Evolutionary conservation across 805 yeast species (phyloP).

Genomic region (Jamesozyma spencerorum): DNA sequence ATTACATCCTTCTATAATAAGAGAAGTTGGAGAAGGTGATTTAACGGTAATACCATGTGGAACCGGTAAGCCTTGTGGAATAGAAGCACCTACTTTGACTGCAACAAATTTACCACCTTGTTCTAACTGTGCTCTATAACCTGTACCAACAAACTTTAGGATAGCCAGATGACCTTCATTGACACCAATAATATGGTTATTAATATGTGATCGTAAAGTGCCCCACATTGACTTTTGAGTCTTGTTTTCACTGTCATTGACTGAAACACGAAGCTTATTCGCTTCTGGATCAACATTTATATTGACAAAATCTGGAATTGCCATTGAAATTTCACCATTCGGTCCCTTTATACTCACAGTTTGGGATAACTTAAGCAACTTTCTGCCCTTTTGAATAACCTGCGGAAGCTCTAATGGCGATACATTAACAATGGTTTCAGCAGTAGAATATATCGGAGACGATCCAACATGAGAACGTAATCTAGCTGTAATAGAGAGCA

Average conservation of each 20-base stretch:
- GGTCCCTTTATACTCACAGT: slow-evolving; percentile 65
- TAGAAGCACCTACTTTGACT: slow-evolving; percentile 83
- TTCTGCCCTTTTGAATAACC: slow-evolving; percentile 57
- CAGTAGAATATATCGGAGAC: slow-evolving; percentile 59
- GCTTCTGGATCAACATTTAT: slow-evolving; percentile 33
- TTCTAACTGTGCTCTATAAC: slow-evolving; percentile 82
- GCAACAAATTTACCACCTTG: slow-evolving; percentile 48
- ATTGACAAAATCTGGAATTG: slow-evolving; percentile 55
- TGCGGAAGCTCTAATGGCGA: slow-evolving; percentile 42
- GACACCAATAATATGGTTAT: slow-evolving; percentile 77
- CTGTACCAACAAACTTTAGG: slow-evolving; percentile 88
- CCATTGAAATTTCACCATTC: slow-evolving; percentile 53
- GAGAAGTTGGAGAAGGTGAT: slow-evolving; percentile 77
- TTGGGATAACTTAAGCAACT: slow-evolving; percentile 46
- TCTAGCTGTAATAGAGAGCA: slow-evolving; percentile 2
- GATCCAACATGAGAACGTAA: slow-evolving; percentile 66
- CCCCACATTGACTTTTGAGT: slow-evolving; percentile 93
- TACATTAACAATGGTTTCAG: slow-evolving; percentile 42
- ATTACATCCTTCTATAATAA: slow-evolving; percentile 78
- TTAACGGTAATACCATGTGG: slow-evolving; percentile 70
- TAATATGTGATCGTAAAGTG: slow-evolving; percentile 68
- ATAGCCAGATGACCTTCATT: slow-evolving; percentile 88
- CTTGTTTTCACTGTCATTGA: slow-evolving; percentile 47
- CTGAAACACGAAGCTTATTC: slow-evolving; percentile 42
- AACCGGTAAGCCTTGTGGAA: slow-evolving; percentile 62